phyloP scores from a whole-genome alignment of 768 basidiomycete species.

The Tricholomella constricta region DNA sequence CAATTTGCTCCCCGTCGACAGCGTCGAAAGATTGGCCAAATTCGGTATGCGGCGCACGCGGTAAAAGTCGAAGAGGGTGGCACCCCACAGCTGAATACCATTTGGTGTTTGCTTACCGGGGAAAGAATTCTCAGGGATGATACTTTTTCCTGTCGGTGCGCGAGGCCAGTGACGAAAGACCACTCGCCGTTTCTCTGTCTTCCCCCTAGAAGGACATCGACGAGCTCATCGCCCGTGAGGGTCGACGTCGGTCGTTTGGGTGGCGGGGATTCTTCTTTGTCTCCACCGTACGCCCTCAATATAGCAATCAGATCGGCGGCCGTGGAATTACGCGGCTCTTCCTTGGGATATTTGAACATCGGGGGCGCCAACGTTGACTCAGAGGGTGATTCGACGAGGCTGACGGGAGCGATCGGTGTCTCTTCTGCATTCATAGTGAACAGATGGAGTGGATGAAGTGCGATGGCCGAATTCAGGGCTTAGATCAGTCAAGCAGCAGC shows the following conservation, averaged over 20 bases:
- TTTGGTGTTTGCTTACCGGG: conserved; percentile 35
- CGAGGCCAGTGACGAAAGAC: conserved; percentile 19
- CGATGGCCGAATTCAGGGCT: no score
- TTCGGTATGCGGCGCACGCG: conserved; percentile 24
- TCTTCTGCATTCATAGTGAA: not conserved
- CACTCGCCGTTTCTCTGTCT: conserved; percentile 1
- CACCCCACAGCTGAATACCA: conserved; percentile 41
- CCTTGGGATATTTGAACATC: conserved; percentile 12
- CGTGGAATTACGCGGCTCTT: conserved; percentile 12
- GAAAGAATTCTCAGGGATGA: conserved; percentile 9
- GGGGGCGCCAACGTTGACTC: not conserved
- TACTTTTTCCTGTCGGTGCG: conserved; percentile 10
- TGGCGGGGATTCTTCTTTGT: not conserved
- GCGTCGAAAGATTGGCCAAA: conserved; percentile 13
- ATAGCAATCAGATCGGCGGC: conserved; percentile 15
- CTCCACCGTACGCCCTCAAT: not conserved
- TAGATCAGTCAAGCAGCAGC: no score
- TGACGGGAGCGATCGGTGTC: not conserved
- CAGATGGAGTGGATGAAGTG: not conserved
- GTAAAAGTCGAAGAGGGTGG: conserved; percentile 45
- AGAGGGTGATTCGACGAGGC: no score
- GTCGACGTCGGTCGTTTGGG: not conserved
- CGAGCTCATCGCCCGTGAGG: conserved; percentile 1
- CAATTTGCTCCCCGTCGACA: conserved; percentile 39
- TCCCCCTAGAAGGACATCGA: not conserved